Percentiles rank a stretch among this genome's conserved stretches.
These are phyloP conservation scores for Pyrrhoderma lamaoense DNA, from an alignment of 1,284 basidiomycete genomes.

Conservation along the genomic window DNA sequence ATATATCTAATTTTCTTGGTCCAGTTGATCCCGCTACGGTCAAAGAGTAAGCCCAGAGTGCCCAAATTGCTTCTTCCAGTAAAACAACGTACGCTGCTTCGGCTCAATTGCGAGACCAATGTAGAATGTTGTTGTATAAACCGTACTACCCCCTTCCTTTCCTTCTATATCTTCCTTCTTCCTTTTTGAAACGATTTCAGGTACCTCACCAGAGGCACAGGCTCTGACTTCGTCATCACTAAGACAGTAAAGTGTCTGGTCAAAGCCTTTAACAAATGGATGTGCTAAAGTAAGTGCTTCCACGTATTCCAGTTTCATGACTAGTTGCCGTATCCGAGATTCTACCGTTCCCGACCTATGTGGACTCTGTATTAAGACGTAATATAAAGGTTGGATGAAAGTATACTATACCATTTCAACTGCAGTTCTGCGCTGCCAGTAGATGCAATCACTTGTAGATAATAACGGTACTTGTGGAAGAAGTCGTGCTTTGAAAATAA, in stretches of 20 bases:
- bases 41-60: conserved; percentile 17
- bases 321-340: conserved; percentile 89
- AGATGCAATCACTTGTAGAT: conserved; percentile 96
- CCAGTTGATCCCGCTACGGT: conserved; percentile 57
- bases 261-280: conserved; percentile 93
- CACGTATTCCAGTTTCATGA: conserved; percentile 96
- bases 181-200: conserved; percentile 62
- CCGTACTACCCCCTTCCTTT: conserved; percentile 68
- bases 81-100: conserved; percentile 64
- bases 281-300: conserved; percentile 89
- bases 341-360: conserved; percentile 96
- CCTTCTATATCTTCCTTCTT: conserved; percentile 77
- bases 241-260: conserved; percentile 78
- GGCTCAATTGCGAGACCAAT: conserved; percentile 93
- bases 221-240: conserved; percentile 81
- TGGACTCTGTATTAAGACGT: conserved; percentile 12
- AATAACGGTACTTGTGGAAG: conserved; percentile 95
- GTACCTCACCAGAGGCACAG: conserved; percentile 87
- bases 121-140: conserved; percentile 94
- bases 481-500: conserved; percentile 94
- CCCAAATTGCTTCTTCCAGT: conserved; percentile 10
- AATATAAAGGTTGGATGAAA: conserved; percentile 8
- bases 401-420: conserved; percentile 78
- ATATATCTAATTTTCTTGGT: conserved; percentile 86
- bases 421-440: conserved; percentile 79